These are phyloP conservation scores for Anisogramma anomala DNA, from an alignment of 2,329 filamentous ascomycete species.

Conservation along the genomic window DNA sequence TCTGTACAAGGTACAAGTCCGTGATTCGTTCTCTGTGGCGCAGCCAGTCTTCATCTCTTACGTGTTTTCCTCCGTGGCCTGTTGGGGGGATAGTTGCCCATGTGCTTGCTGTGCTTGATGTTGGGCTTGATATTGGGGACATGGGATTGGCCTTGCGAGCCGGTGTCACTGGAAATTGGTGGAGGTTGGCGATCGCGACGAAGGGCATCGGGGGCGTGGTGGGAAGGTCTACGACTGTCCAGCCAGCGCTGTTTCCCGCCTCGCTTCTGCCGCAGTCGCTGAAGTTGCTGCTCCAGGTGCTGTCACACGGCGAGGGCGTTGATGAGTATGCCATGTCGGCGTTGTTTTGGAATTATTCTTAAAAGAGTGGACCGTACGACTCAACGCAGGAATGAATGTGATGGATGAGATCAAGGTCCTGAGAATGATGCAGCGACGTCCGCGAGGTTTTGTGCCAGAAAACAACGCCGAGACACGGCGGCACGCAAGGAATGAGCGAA, in stretches of 20 bases:
- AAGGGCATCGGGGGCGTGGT: background rate
- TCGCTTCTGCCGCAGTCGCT: slow-evolving; percentile 3
- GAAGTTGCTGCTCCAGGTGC: slow-evolving; percentile 4
- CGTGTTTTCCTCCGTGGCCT: slow-evolving; percentile 6
- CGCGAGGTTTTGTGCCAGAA: background rate
- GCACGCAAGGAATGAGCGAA: background rate
- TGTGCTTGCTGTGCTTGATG: background rate
- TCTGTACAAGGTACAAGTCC: slow-evolving; percentile 18
- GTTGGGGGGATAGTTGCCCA: too few relatives aligned
- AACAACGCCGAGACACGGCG: background rate
- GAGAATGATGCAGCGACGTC: background rate
- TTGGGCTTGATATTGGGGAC: background rate
- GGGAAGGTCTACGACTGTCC: background rate
- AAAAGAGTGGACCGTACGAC: background rate
- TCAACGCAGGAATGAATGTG: background rate
- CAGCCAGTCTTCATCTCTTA: slow-evolving; percentile 20
- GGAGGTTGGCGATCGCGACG: background rate
- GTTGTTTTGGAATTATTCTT: too few relatives aligned
- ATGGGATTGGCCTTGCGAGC: background rate
- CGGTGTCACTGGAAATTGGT: background rate
- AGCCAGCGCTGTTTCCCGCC: background rate
- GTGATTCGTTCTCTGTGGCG: slow-evolving; percentile 19
- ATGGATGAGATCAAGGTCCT: background rate
- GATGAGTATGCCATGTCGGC: slow-evolving; percentile 2
- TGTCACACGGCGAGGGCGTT: slow-evolving; percentile 6